Evolutionary conservation across 352 stramenopile genomes (phyloP).

Genomic region (Globisporangium abappressorium): DNA sequence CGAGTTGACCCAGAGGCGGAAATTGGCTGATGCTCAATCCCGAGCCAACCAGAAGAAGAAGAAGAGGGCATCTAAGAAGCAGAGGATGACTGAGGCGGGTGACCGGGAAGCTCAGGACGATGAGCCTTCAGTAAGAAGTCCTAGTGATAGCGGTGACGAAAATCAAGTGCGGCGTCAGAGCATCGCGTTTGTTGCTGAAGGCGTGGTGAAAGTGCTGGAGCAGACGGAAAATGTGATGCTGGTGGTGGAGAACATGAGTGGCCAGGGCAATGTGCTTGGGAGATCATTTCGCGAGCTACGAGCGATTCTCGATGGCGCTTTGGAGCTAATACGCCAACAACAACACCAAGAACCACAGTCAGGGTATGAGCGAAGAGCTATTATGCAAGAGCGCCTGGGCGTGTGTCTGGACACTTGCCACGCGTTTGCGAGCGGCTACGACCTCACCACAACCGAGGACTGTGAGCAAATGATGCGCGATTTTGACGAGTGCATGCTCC

Average conservation of each 20-base stretch:
- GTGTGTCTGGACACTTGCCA: constrained; percentile 52
- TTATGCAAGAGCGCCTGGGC: constrained; percentile 20
- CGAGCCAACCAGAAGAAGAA: constrained; percentile 15
- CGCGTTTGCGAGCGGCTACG: constrained; percentile 32
- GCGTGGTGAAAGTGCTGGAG: constrained; percentile 28
- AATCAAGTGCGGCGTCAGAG: constrained; percentile 14
- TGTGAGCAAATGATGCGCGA: constrained; percentile 35
- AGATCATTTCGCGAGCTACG: constrained; percentile 34
- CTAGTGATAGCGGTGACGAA: not conserved
- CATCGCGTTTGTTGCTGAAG: constrained; percentile 27
- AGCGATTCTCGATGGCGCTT: constrained; percentile 27
- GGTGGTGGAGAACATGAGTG: constrained; percentile 44
- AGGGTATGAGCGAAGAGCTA: not conserved
- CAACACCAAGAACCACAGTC: not conserved
- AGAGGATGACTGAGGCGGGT: not conserved
- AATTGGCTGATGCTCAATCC: constrained; percentile 4
- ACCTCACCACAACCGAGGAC: constrained; percentile 17
- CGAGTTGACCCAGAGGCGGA: constrained; percentile 11
- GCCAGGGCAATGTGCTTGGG: constrained; percentile 37
- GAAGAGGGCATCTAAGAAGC: not conserved
- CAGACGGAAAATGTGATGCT: constrained; percentile 29
- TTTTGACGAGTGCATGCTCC: constrained; percentile 27
- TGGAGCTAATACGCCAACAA: not conserved
- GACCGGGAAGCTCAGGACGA: not conserved
- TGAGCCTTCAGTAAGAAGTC: not conserved